These are phyloP conservation scores for Blumeriella jaapii DNA, from an alignment of 2,329 filamentous ascomycete genomes.

Conservation along the genomic window DNA sequence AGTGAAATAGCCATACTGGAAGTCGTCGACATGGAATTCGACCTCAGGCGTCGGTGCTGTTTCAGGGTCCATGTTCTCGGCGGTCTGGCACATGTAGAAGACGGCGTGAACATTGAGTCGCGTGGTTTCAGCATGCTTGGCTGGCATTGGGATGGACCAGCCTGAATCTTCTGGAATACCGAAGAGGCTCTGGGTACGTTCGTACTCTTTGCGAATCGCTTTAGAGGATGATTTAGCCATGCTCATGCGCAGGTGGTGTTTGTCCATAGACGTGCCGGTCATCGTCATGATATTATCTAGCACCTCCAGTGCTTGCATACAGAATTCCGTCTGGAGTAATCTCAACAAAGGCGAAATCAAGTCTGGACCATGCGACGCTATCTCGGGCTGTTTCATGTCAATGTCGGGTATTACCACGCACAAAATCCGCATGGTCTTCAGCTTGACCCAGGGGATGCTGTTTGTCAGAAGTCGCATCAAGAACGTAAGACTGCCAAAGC, in stretches of 20 bases:
- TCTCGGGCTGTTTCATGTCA: conserved; percentile 84
- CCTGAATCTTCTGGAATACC: conserved; percentile 92
- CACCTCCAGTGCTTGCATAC: conserved; percentile 82
- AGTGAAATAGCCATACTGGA: conserved; percentile 53
- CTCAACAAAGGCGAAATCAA: conserved; percentile 86
- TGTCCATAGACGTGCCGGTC: conserved; percentile 83
- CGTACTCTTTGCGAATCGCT: conserved; percentile 84
- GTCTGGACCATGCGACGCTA: conserved; percentile 84
- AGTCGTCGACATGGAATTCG: conserved; percentile 87
- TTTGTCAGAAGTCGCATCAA: conserved; percentile 88
- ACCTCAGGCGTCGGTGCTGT: conserved; percentile 67
- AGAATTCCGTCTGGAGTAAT: conserved; percentile 84
- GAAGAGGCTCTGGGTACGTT: conserved; percentile 85
- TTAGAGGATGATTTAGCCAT: conserved; percentile 86
- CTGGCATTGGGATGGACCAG: conserved; percentile 91
- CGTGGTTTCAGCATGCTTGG: conserved; percentile 76
- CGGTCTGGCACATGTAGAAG: conserved; percentile 82
- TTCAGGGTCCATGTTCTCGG: conserved; percentile 44
- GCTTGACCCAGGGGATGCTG: conserved; percentile 75
- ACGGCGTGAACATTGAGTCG: conserved; percentile 89
- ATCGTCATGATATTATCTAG: conserved; percentile 93
- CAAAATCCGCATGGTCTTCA: conserved; percentile 85
- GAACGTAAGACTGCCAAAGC: conserved; percentile 80
- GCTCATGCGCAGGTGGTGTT: conserved; percentile 92
- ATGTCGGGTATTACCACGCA: conserved; percentile 77